A percentile compares a stretch with the other conserved stretches of the same genome.
Conservation (phyloP, 2,329 filamentous ascomycete species). For the Fusarium falciforme region DNA sequence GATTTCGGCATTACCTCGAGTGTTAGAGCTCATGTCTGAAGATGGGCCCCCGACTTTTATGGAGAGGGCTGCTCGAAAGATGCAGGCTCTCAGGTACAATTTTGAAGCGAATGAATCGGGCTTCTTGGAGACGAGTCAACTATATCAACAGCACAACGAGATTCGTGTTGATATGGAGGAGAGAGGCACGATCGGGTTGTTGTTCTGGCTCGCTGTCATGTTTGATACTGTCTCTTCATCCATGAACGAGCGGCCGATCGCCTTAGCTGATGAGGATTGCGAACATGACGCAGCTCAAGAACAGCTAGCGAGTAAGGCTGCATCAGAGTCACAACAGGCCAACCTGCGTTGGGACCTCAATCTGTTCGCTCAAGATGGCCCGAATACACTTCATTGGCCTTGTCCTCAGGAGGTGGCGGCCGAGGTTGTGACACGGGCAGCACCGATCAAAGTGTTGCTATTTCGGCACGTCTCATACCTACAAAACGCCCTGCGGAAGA, state of each 20-base stretch:
- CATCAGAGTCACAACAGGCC: background rate
- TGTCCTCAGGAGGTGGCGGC: constrained; percentile 63
- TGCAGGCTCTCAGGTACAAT: constrained; percentile 37
- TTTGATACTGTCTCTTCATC: constrained; percentile 67
- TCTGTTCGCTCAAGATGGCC: constrained; percentile 39
- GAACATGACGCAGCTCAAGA: constrained; percentile 43
- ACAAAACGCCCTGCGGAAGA: constrained; percentile 60
- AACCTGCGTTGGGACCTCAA: constrained; percentile 29
- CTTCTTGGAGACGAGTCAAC: constrained; percentile 6
- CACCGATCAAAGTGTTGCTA: constrained; percentile 68
- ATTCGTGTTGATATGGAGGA: constrained; percentile 31
- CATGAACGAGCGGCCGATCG: constrained; percentile 54
- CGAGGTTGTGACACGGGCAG: constrained; percentile 60
- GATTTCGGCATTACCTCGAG: constrained; percentile 6
- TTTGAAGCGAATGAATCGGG: constrained; percentile 34
- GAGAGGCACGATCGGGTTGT: constrained; percentile 59
- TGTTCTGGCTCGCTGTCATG: constrained; percentile 71
- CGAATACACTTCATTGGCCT: constrained; percentile 57
- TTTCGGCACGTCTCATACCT: constrained; percentile 66
- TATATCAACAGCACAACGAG: background rate
- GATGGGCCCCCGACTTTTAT: constrained; percentile 38
- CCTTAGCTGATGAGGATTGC: constrained; percentile 52
- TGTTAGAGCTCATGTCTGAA: constrained; percentile 34
- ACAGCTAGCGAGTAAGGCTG: background rate
- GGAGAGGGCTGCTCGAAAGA: constrained; percentile 39